Conservation (phyloP, 75 land plant species). For the Picea sitchensis region DNA sequence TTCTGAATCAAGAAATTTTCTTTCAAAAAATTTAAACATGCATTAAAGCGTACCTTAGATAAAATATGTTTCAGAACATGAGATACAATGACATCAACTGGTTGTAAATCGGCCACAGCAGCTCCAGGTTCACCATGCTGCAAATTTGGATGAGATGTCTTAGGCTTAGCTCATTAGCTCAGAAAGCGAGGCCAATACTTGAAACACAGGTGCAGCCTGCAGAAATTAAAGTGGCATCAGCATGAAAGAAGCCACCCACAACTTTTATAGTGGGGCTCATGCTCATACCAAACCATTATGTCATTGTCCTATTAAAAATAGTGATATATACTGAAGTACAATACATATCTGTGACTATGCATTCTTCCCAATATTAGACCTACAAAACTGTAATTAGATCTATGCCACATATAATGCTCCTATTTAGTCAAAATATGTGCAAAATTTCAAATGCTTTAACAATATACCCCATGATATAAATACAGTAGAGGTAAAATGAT, state of each 20-base stretch:
- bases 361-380: neutral
- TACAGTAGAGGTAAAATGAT: neutral
- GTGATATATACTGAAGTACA: neutral
- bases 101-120: slow-evolving; percentile 76
- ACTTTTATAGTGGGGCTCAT: slow-evolving; percentile 20
- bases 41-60: slow-evolving; percentile 43
- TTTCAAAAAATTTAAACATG: too few species aligned
- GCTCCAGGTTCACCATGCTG: slow-evolving; percentile 99
- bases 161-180: slow-evolving; percentile 21
- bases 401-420: neutral
- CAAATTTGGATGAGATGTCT: slow-evolving; percentile 26
- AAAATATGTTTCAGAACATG: slow-evolving; percentile 92
- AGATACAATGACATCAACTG: slow-evolving; percentile 79
- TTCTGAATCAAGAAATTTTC: neutral
- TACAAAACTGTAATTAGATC: neutral
- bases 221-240: slow-evolving; percentile 21
- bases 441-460: neutral
- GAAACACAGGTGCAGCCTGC: slow-evolving; percentile 16
- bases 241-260: slow-evolving; percentile 20
- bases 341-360: neutral
- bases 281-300: slow-evolving; percentile 12
- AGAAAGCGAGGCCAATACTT: slow-evolving; percentile 13
- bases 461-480: neutral
- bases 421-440: neutral
- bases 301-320: neutral